Base-by-base conservation (phyloP, 305 asterid genomes). In the Fraxinus latifolia region DNA sequence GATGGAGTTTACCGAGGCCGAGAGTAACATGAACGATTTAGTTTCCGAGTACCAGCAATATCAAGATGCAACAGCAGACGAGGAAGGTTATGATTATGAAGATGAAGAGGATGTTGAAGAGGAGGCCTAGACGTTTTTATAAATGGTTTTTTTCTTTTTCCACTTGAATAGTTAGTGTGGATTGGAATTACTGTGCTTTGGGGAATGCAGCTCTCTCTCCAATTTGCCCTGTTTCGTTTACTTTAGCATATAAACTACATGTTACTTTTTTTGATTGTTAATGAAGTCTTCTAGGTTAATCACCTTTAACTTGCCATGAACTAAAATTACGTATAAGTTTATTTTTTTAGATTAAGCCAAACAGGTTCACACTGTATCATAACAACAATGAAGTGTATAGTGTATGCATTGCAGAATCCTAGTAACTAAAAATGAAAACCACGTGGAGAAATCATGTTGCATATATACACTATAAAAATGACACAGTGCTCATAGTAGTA, bases 31-130 rank as follows among this genome's bases (percentile, higher is more conserved):
- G 95, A 91, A 91, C 67, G 95, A 89, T 83, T 80, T 91, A 39
- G 93, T 91, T 53, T 89, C 93, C 0, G 95, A 91, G 82, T 90
- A 91, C 77, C 95, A 91, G 82, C 95, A 91, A 86, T 90, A 91
- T 67, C 95, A 91, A 58, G 93, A 90, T 71, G 93, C 95, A 27
- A 87, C 95, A 0, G 91, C 91, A 0, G 91, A 87, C 3, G 91
- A 89, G 68, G 91, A 89, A 11, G 90, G 81, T 5, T 84, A 84
- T 58, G 85, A 80, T 14, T 85, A 87, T 19, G 89, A 87, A 34
- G 90, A 89, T 0, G 91, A 86, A 72, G 90, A 87, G 5, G 88
- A 78, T 14, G 77, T 74, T 23, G 84, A 88, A 79, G 91, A 88
- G 67, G 88, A 81, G 15, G 86, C 81, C 39, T 86, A 78, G 81